Base-by-base conservation (phyloP, 1,284 basidiomycete genomes). In the Ustilago tritici region DNA sequence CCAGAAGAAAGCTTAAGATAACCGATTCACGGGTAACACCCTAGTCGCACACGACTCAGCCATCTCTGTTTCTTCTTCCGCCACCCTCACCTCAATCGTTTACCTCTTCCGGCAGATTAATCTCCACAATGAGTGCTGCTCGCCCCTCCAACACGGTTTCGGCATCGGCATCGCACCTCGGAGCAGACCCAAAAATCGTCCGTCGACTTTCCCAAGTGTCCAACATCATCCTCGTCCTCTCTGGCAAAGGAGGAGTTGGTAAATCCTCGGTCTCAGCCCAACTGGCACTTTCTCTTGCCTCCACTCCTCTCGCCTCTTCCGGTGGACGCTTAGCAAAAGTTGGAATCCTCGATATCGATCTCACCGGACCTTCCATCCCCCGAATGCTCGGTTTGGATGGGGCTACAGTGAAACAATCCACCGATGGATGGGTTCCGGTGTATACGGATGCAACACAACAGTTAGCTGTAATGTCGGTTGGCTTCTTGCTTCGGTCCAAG, bases 241-340 rank as follows among this genome's bases (percentile, higher is more conserved):
- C 95, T 1, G 96, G 96, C 23, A 99, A 99, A 87, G 96, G 96
- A 47, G 97, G 97, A 43, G 96, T 99, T 43, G 97, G 97, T 71
- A 99, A 99, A 88, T 98, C 95, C 11, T 97, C 95, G 0, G 93
- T 98, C 15, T 92, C 95, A 2, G 91, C 93, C 1, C 97, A 99
- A 82, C 90, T 99, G 12, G 96, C 96, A 0, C 90, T 99, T 40
- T 93, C 92, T 62, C 75, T 86, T n/a, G 76, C 82, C 12, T 75
- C 81, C 12, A 63, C 77, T 3, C 55, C 41, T 11, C 7, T 68
- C 23, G 23, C 46, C 4, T 28, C 17, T 17, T 50, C 36, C 0
- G 47, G 17, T 2, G 46, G 50, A 2, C 19, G n/a, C 9, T 11
- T 46, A 7, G 56, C 74, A 1, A 61, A 60, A 60, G 93, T 99